Conservation (phyloP, 2,329 filamentous ascomycete species). For the Orbilia ellipsospora region DNA sequence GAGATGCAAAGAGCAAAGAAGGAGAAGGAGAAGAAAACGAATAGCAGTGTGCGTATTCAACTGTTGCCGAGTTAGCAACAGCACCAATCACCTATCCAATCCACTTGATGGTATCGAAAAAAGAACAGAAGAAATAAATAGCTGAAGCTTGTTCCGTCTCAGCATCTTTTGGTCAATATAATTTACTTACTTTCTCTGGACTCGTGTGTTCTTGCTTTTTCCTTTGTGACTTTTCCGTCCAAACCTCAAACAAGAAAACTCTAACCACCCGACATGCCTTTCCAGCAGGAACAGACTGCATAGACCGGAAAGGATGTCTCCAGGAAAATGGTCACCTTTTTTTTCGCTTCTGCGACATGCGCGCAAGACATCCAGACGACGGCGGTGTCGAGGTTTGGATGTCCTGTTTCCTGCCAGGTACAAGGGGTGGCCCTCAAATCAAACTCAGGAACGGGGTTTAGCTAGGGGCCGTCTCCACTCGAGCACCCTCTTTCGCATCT, state of each 20-base stretch:
- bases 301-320: not conserved
- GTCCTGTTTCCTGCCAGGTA: constrained; percentile 14
- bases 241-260: constrained; percentile 39
- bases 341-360: constrained; percentile 23
- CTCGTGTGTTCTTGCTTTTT: constrained; percentile 38
- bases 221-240: constrained; percentile 45
- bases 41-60: not conserved
- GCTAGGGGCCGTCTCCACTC: not conserved
- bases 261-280: constrained; percentile 1
- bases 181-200: no score
- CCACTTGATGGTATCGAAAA: no score
- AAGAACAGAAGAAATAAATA: not conserved
- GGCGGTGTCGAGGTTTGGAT: no score
- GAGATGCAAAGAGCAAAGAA: constrained; percentile 1
- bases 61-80: not conserved
- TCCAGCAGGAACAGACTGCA: not conserved
- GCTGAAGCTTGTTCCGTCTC: constrained; percentile 44
- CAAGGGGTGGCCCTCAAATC: constrained; percentile 14
- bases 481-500: not conserved
- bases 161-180: not conserved
- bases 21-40: not conserved
- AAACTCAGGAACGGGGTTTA: constrained; percentile 17
- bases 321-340: not conserved
- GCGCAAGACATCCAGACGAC: constrained; percentile 1
- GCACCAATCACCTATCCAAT: no score